Conservation (phyloP, 257 asterid species). For the Coffea canephora region DNA sequence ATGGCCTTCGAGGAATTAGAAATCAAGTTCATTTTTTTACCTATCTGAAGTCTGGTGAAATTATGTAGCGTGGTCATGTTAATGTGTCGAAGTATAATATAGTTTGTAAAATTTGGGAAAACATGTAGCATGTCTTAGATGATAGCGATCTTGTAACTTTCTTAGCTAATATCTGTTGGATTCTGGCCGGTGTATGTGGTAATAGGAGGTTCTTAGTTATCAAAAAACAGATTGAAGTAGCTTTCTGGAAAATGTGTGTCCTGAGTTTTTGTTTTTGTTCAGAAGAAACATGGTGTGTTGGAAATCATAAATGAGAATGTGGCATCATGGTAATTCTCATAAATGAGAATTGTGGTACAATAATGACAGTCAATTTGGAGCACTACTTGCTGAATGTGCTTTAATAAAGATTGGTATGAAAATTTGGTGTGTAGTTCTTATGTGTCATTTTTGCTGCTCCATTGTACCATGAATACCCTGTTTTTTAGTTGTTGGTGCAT, state of each 20-base stretch:
- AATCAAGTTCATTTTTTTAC: neutral
- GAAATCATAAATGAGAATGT: neutral
- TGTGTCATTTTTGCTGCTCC: neutral
- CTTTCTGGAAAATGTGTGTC: neutral
- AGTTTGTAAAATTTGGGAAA: neutral
- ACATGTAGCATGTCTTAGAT: neutral
- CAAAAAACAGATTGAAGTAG: slow-evolving; percentile 3
- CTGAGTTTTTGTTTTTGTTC: neutral
- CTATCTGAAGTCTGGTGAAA: neutral
- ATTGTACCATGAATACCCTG: neutral
- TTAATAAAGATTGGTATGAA: neutral
- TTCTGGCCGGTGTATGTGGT: neutral
- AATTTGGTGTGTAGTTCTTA: neutral
- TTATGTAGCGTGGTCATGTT: neutral
- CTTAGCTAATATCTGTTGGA: neutral
- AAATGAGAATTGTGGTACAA: neutral
- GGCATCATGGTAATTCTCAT: neutral
- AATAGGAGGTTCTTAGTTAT: neutral
- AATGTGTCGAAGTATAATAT: neutral
- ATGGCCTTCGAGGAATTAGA: neutral
- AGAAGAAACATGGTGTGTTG: neutral
- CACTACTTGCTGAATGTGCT: neutral
- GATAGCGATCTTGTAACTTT: neutral
- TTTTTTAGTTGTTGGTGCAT: neutral
- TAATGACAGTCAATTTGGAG: neutral